phyloP scores from a whole-genome alignment of 2,329 filamentous ascomycete species.

The Colletotrichum cereale region DNA sequence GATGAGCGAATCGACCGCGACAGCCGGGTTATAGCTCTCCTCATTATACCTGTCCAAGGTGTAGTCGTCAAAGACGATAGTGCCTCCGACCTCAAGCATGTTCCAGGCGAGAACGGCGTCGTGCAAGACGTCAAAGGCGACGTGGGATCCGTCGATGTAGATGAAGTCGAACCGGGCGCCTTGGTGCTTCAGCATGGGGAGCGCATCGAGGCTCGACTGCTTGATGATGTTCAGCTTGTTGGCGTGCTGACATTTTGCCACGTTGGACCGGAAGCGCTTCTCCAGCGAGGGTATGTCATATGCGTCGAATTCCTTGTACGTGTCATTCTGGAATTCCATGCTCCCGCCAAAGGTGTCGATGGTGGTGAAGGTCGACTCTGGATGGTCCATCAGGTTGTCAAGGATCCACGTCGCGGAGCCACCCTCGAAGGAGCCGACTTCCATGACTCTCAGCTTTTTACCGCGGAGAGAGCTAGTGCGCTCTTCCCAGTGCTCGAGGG shows the following conservation, averaged over 20 bases:
- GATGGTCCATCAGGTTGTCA: neutral
- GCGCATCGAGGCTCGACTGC: neutral
- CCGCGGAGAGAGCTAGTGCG: neutral
- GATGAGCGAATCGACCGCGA: too few species aligned
- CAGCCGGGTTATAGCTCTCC: too few species aligned
- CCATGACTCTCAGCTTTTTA: neutral
- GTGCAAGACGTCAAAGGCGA: neutral
- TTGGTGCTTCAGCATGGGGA: constrained; percentile 2
- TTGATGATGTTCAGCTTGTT: neutral
- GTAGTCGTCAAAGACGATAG: too few species aligned
- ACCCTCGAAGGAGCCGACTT: neutral
- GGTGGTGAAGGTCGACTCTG: neutral
- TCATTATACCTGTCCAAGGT: too few species aligned
- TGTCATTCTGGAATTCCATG: constrained; percentile 9
- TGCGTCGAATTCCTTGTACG: too few species aligned
- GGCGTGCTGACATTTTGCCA: too few species aligned
- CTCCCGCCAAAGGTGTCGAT: constrained; percentile 12
- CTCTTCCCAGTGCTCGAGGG: neutral
- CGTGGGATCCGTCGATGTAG: constrained; percentile 12
- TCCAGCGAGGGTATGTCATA: too few species aligned
- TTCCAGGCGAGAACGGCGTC: too few species aligned
- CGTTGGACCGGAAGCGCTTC: too few species aligned
- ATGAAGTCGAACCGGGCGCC: constrained; percentile 11
- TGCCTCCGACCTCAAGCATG: too few species aligned
- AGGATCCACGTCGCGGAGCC: neutral